Conservation (phyloP, 352 stramenopile species). For the Phytophthora pistaciae region DNA sequence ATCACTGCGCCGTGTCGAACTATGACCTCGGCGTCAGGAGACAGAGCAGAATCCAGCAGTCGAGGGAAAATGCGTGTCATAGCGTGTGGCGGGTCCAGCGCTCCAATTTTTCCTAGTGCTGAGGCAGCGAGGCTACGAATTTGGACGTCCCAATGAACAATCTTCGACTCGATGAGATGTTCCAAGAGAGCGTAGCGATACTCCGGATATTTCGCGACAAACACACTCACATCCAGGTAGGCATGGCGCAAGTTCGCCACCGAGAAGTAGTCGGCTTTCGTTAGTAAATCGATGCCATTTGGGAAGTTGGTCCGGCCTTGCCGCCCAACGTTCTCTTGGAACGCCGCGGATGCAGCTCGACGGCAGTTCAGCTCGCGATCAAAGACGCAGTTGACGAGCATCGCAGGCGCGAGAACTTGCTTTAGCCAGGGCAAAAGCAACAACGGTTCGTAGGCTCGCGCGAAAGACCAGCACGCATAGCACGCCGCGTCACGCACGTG, state of each 20-base stretch:
- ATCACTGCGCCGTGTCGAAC: constrained; percentile 95
- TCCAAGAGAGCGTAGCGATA: constrained; percentile 89
- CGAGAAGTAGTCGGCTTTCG: constrained; percentile 97
- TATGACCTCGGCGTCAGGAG: constrained; percentile 90
- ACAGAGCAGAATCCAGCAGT: constrained; percentile 85
- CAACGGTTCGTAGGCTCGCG: constrained; percentile 93
- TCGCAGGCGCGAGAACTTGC: constrained; percentile 88
- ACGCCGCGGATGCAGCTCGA: constrained; percentile 97
- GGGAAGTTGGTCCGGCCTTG: constrained; percentile 95
- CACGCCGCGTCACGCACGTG: constrained; percentile 98
- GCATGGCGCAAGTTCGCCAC: constrained; percentile 93
- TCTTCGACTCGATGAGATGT: constrained; percentile 88
- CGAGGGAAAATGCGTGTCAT: constrained; percentile 82
- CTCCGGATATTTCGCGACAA: constrained; percentile 92
- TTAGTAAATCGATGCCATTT: constrained; percentile 97
- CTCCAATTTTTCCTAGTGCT: constrained; percentile 87
- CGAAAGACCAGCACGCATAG: constrained; percentile 99
- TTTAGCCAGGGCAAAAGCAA: constrained; percentile 93
- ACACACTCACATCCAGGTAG: constrained; percentile 93
- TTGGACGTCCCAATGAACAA: constrained; percentile 96
- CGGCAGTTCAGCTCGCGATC: constrained; percentile 99
- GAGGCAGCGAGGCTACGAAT: constrained; percentile 92
- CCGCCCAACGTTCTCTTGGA: constrained; percentile 96
- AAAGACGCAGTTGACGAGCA: constrained; percentile 97
- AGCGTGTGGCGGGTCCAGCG: constrained; percentile 82